Percentiles rank a stretch among this genome's conserved stretches.
Conservation (phyloP, 108 stramenopile genomes). For the Skeletonema menzelii region DNA sequence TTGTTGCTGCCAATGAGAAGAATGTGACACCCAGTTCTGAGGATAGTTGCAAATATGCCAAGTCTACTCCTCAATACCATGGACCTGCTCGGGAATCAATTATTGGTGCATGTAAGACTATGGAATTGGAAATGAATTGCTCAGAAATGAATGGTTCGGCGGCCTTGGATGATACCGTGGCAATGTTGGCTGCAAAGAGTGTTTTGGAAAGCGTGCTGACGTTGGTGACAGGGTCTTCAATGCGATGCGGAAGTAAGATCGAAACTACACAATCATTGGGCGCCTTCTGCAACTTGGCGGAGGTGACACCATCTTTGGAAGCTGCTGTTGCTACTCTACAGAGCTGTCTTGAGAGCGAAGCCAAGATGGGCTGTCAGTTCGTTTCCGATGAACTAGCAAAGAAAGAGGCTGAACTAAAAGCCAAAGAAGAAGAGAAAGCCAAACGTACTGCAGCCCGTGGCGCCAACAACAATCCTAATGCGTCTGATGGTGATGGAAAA, state of each 20-base stretch:
- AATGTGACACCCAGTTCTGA: not conserved
- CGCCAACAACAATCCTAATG: not conserved
- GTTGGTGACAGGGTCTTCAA: not conserved
- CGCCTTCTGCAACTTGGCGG: not conserved
- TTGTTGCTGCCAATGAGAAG: not conserved
- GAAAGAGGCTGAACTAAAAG: constrained; percentile 44
- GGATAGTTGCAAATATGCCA: constrained; percentile 14
- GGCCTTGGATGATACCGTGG: constrained; percentile 42
- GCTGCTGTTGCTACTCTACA: constrained; percentile 12
- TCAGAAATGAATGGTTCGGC: constrained; percentile 21
- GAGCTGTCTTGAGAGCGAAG: constrained; percentile 35
- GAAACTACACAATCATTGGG: not conserved
- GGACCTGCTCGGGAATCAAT: constrained; percentile 53
- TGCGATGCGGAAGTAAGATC: not conserved
- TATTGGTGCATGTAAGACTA: constrained; percentile 34
- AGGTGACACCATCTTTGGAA: constrained; percentile 22
- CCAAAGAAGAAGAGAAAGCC: constrained; percentile 57
- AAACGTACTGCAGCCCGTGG: constrained; percentile 36
- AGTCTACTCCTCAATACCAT: constrained; percentile 52
- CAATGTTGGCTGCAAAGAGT: constrained; percentile 25
- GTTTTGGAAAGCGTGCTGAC: constrained; percentile 18
- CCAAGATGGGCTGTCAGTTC: constrained; percentile 20
- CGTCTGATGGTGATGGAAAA: not conserved
- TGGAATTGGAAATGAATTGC: constrained; percentile 65
- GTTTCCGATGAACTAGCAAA: constrained; percentile 27